Evolutionary conservation across 2,329 filamentous ascomycete genomes (phyloP), one percentile per base, ranked within the genome.

Genomic region (Hypoxylon sp.): DNA sequence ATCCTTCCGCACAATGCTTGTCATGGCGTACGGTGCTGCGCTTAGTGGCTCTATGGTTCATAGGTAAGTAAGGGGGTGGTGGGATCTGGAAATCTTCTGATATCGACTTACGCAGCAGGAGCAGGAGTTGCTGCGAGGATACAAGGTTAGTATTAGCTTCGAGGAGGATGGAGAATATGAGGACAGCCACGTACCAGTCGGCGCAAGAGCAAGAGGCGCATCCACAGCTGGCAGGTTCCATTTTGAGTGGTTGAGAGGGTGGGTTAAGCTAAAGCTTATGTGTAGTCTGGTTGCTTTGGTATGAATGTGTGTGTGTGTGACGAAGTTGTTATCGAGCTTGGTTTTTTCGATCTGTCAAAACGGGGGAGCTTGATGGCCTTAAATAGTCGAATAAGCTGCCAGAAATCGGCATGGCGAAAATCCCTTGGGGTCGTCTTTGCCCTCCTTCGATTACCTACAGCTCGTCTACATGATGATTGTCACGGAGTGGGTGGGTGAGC

Each of bases 141-240:
- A n/a, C 19, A 12, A 44, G 20, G 56, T 59, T 42, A 59, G 53
- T 23, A 27, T 21, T 13, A 20, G 21, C 21, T 43, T 19, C 31
- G 26, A 3, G 19, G 19, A 13, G 35, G 11, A 31, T n/a, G 3
- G 16, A 12, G 17, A 12, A 2, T 9, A 13, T 15, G 13, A 11
- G 13, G 19, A 12, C 17, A 12, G 44, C 21, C 9, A 25, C 9
- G 21, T 55, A 64, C 61, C 62, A 64, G 55, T 60, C 48, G 21
- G 43, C 45, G 56, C 62, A 64, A 58, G 62, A 54, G 60, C 62
- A 64, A 21, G 62, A 56, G 36, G 57, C 50, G 52, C 62, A 64
- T 51, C 62, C 62, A 55, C 62, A 64, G 47, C 21, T 56, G 27
- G 61, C 61, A 35, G 61, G 61, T 37, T 55, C 57, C 61, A 63